A percentile compares a stretch with the other conserved stretches of the same genome.
These are phyloP conservation scores for Asterophora parasitica DNA, from an alignment of 768 basidiomycete species.

Conservation along the genomic window DNA sequence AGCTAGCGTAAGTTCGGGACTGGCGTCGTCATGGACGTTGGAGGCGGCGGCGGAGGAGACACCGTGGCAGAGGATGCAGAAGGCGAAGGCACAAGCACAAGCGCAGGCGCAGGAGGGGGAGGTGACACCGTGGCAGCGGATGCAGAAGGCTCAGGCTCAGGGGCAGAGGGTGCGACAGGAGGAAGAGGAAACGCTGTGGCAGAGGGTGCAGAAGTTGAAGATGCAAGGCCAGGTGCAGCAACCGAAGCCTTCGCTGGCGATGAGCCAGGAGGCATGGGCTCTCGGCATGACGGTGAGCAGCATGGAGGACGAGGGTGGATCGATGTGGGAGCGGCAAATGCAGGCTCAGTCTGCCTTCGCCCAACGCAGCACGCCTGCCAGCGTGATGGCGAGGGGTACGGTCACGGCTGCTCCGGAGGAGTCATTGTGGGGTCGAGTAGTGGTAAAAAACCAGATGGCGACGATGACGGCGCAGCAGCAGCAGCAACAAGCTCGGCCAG, in stretches of 20 bases:
- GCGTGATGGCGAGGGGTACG: not conserved
- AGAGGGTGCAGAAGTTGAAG: slow-evolving; percentile 10
- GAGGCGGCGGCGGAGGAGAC: slow-evolving; percentile 2
- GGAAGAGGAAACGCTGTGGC: slow-evolving; percentile 8
- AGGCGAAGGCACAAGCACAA: not conserved
- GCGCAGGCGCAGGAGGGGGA: not conserved
- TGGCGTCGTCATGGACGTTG: slow-evolving; percentile 5
- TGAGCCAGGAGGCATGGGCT: slow-evolving; percentile 2
- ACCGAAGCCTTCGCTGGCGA: not conserved
- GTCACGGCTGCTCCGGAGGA: slow-evolving; percentile 3
- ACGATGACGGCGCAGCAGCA: not conserved
- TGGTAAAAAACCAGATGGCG: slow-evolving; percentile 2
- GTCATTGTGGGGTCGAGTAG: slow-evolving; percentile 6
- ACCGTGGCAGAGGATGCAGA: slow-evolving; percentile 3
- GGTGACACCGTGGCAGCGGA: not conserved
- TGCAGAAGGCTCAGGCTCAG: not conserved
- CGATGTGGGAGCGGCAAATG: slow-evolving; percentile 10
- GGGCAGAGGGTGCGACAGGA: not conserved
- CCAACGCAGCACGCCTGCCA: not conserved
- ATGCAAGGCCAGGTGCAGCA: not conserved
- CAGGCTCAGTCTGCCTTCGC: not conserved
- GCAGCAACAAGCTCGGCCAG: not conserved
- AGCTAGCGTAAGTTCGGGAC: not conserved
- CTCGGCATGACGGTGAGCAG: not conserved
- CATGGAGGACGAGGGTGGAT: not conserved